A percentile compares a stretch with the other conserved stretches of the same genome.
Evolutionary conservation across 1,284 basidiomycete genomes (phyloP).

Genomic region (Leccinum fallax): DNA sequence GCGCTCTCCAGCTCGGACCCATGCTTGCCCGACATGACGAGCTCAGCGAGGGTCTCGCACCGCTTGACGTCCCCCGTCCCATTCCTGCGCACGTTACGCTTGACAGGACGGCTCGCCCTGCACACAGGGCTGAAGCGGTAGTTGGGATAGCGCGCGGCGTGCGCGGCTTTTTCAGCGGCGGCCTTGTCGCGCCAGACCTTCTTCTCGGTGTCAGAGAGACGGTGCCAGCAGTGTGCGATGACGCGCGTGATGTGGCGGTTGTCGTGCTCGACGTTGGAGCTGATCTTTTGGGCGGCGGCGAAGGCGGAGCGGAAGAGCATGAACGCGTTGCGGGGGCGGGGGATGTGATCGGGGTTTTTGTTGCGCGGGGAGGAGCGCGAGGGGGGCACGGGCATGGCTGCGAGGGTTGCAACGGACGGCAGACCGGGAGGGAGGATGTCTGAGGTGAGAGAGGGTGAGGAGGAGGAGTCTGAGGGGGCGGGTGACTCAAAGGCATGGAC

Average conservation of each 20-base stretch:
- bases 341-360: conserved; percentile 47
- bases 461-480: conserved; percentile 9
- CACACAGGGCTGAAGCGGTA: conserved; percentile 55
- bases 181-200: conserved; percentile 55
- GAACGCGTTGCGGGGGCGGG: conserved; percentile 82
- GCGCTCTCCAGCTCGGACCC: conserved; percentile 53
- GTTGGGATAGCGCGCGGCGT: conserved; percentile 54
- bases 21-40: conserved; percentile 54
- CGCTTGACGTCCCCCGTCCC: conserved; percentile 48
- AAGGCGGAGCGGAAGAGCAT: conserved; percentile 83
- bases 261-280: conserved; percentile 48
- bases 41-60: conserved; percentile 53
- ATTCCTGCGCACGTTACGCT: conserved; percentile 56
- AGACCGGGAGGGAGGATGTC: conserved; percentile 7
- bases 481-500: conserved; percentile 5
- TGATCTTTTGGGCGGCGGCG: conserved; percentile 48
- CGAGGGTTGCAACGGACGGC: conserved; percentile 23
- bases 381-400: conserved; percentile 33
- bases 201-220: conserved; percentile 49
- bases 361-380: conserved; percentile 32
- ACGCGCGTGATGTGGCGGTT: conserved; percentile 62
- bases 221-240: conserved; percentile 55
- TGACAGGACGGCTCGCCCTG: conserved; percentile 45
- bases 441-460: background rate
- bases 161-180: conserved; percentile 58